Base-by-base conservation (phyloP, 768 basidiomycete genomes). In the Phylloporus sp. region DNA sequence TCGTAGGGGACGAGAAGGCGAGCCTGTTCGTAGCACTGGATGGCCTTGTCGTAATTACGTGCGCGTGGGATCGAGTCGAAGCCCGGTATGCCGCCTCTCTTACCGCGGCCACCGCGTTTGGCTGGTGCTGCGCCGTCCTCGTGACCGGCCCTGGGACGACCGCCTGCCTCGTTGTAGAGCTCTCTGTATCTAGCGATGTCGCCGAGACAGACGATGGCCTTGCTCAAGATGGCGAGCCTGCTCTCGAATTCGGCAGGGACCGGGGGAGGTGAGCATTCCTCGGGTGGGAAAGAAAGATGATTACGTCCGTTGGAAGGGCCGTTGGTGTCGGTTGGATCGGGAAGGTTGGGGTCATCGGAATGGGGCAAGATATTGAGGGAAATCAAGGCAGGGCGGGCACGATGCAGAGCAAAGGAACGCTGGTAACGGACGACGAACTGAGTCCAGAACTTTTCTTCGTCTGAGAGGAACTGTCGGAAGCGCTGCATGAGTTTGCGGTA, bases 161-260 rank as follows among this genome's bases (percentile, higher is more conserved):
- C 76, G 23, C 79, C 76, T 40, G 74, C 67, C 52, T 91, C 90
- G 58, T 82, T 87, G 58, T 95, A 96, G 33, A 86, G 80, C 58
- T 98, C 94, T 47, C 85, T 77, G 68, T 99, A 99, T 33, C 96
- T 78, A 49, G 92, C 89, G 38, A 99, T 84, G 60, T 99, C 96
- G 10, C 96, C 96, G 9, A 94, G 76, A 64, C 88, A 95, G 17
- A 97, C 82, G 44, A 99, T 71, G 8, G 86, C 83, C 69, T 95
- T 96, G 70, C 84, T 86, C 34, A 93, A 69, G 35, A 89, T 81
- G 9, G 81, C 78, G n/a, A 94, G 70, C 46, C 82, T 78, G 49
- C 73, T 73, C 46, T 78, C 77, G 41, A 78, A 79, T 28, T 63
- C 51, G 11, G 50, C 51, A 34, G 56, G 52, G 24, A 50, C 48